These are phyloP conservation scores for Anacardium occidentale DNA, from an alignment of 345 rosid genomes.

Conservation along the genomic window DNA sequence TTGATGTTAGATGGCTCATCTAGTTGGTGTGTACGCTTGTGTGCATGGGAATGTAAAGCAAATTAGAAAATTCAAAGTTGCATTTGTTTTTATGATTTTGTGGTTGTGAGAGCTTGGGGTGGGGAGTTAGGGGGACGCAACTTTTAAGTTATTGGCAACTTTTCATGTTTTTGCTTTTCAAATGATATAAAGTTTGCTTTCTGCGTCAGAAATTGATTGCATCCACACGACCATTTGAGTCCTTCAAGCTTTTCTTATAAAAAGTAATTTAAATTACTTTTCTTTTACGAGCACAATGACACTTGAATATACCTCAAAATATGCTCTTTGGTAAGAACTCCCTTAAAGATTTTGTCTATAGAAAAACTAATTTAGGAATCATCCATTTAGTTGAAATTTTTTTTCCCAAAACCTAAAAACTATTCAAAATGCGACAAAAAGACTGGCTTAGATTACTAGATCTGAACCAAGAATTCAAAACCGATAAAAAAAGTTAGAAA, in stretches of 20 bases:
- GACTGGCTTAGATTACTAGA: too few relatives aligned
- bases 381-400: not conserved
- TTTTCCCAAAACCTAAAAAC: too few relatives aligned
- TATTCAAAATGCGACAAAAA: too few relatives aligned
- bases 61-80: not conserved
- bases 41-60: not conserved
- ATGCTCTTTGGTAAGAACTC: too few relatives aligned
- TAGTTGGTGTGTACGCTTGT: not conserved
- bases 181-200: not conserved
- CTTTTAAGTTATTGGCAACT: conserved; percentile 13
- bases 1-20: not conserved
- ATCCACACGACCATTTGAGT: not conserved
- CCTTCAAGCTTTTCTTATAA: not conserved
- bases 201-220: not conserved
- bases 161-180: conserved; percentile 4
- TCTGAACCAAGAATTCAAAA: too few relatives aligned
- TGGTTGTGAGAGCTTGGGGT: not conserved
- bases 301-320: not conserved
- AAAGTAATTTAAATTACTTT: not conserved
- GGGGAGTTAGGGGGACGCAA: not conserved
- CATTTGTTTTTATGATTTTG: not conserved
- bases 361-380: not conserved
- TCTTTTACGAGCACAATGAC: not conserved
- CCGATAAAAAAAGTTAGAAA: too few relatives aligned
- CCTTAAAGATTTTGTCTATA: too few relatives aligned